Evolutionary conservation across 2,329 filamentous ascomycete species (phyloP).

Genomic region (Ceratocystis cubensis): DNA sequence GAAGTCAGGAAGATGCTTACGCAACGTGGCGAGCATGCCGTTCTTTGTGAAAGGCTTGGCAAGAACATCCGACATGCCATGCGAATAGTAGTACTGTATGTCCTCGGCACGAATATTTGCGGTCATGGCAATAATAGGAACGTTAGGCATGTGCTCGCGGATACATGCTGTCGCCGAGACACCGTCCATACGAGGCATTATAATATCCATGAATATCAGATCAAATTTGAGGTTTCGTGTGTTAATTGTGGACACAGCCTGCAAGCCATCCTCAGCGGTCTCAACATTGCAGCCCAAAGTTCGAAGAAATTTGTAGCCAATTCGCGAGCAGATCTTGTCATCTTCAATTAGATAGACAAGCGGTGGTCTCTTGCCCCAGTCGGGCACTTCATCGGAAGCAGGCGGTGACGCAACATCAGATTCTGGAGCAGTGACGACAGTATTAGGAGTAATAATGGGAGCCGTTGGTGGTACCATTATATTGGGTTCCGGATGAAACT

Average conservation of each 20-base stretch:
- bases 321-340: conserved; percentile 53
- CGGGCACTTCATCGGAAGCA: conserved; percentile 26
- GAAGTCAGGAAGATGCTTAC: conserved; percentile 76
- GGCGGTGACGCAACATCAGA: conserved; percentile 9
- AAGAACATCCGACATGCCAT: conserved; percentile 97
- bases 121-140: conserved; percentile 95
- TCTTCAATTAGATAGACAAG: conserved; percentile 85
- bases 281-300: conserved; percentile 56
- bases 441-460: conserved; percentile 6
- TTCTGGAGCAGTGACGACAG: not conserved
- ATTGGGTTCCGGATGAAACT: conserved; percentile 34
- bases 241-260: conserved; percentile 77
- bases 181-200: conserved; percentile 93
- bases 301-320: conserved; percentile 54
- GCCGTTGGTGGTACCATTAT: conserved; percentile 12
- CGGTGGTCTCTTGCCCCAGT: conserved; percentile 52
- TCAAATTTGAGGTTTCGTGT: conserved; percentile 42
- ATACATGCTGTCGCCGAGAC: conserved; percentile 92
- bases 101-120: conserved; percentile 96
- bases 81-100: conserved; percentile 92
- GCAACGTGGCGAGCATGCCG: conserved; percentile 70
- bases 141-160: conserved; percentile 66
- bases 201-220: conserved; percentile 80
- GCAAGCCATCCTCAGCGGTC: conserved; percentile 68
- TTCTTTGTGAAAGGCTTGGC: conserved; percentile 93